A percentile compares a stretch with the other conserved stretches of the same genome.
Conservation (phyloP, 805 yeast genomes). For the Starmerella ratchasimensis region DNA sequence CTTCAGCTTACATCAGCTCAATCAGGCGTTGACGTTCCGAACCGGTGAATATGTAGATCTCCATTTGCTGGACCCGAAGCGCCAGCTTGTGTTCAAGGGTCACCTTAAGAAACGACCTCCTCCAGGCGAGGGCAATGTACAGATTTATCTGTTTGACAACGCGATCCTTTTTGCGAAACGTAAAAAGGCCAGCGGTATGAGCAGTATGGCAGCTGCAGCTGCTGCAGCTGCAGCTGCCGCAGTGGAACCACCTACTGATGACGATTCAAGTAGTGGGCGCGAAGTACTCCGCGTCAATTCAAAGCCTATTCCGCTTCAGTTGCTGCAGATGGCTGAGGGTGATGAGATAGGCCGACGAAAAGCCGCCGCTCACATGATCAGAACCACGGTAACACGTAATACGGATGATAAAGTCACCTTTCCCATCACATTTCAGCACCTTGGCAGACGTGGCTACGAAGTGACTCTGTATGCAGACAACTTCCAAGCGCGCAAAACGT, state of each 20-base stretch:
- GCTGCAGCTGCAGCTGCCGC: constrained; percentile 20
- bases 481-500: constrained; percentile 52
- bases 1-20: constrained; percentile 72
- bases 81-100: constrained; percentile 69
- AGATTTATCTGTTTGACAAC: constrained; percentile 77
- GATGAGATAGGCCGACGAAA: constrained; percentile 51
- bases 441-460: constrained; percentile 37
- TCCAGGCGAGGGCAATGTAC: constrained; percentile 57
- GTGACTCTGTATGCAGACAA: constrained; percentile 31
- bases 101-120: constrained; percentile 59
- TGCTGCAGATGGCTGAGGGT: constrained; percentile 57
- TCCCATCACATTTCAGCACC: constrained; percentile 37
- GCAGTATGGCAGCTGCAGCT: constrained; percentile 15
- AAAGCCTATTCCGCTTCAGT: constrained; percentile 70
- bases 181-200: constrained; percentile 59
- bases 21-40: constrained; percentile 68
- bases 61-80: constrained; percentile 66
- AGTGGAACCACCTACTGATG: constrained; percentile 14
- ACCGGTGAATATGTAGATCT: constrained; percentile 77
- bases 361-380: constrained; percentile 20
- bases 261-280: constrained; percentile 28
- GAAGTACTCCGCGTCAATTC: constrained; percentile 87
- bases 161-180: constrained; percentile 72
- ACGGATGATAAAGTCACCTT: constrained; percentile 23
- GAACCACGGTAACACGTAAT: constrained; percentile 15